Percentiles rank a stretch among this genome's conserved stretches.
Conservation (phyloP, 106 monocot genomes). For the Agapanthus africanus region DNA sequence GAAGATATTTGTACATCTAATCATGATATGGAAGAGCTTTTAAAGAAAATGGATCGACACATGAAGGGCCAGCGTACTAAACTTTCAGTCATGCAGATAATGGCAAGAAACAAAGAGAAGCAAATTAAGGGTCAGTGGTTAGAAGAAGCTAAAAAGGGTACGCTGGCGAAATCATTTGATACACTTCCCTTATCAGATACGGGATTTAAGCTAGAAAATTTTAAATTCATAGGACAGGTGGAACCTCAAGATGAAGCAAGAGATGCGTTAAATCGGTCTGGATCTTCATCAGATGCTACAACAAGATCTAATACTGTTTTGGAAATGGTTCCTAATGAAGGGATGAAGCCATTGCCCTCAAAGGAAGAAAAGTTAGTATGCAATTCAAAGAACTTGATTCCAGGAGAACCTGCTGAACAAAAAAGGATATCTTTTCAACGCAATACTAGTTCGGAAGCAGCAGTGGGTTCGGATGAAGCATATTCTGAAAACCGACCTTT, state of each 20-base stretch:
- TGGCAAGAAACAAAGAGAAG: constrained; percentile 32
- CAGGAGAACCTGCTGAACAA: background rate
- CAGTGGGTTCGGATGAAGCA: background rate
- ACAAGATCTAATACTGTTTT: background rate
- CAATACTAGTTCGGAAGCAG: background rate
- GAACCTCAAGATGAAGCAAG: background rate
- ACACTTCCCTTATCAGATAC: constrained; percentile 38
- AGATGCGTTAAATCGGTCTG: background rate
- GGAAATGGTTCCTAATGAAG: background rate
- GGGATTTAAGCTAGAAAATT: constrained; percentile 33
- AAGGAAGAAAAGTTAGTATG: background rate
- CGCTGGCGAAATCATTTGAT: constrained; percentile 30
- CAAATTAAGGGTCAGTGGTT: constrained; percentile 39
- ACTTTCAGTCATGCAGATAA: constrained; percentile 30
- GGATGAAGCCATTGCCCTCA: background rate
- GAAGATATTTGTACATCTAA: constrained; percentile 7
- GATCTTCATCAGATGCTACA: constrained; percentile 1
- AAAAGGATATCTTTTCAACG: background rate
- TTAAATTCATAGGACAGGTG: constrained; percentile 7
- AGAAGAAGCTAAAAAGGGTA: constrained; percentile 39
- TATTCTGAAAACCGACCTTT: background rate
- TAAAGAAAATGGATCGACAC: constrained; percentile 26
- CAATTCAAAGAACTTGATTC: background rate
- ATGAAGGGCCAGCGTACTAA: constrained; percentile 27
- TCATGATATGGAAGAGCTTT: constrained; percentile 19